Percentiles rank a stretch among this genome's conserved stretches.
phyloP scores from a whole-genome alignment of 331 rosid genomes.

The Arachis monticola region DNA sequence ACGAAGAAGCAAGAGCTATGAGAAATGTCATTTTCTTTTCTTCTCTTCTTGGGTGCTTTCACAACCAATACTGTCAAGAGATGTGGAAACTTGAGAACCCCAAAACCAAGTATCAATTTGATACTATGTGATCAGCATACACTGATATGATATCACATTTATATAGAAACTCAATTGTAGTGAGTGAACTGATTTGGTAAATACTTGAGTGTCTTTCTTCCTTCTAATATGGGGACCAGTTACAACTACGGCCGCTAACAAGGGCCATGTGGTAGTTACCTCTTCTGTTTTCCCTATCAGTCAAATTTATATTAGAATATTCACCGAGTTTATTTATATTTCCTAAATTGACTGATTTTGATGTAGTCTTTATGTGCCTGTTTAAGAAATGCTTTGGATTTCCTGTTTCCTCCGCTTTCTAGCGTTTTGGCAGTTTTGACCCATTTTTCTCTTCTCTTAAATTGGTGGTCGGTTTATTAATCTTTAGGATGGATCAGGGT shows the following conservation, averaged over 20 bases:
- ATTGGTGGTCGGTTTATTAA: neutral
- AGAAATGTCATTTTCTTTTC: constrained; percentile 48
- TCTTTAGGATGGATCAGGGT: constrained; percentile 13
- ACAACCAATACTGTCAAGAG: neutral
- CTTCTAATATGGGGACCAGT: constrained; percentile 40
- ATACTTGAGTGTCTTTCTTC: constrained; percentile 7
- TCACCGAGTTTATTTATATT: neutral
- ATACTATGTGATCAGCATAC: neutral
- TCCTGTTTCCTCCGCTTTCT: neutral
- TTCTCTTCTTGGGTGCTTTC: constrained; percentile 1
- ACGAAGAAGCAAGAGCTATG: constrained; percentile 22
- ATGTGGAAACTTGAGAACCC: too few relatives aligned
- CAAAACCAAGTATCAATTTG: constrained; percentile 3
- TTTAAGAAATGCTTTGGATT: neutral
- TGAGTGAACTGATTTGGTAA: constrained; percentile 9
- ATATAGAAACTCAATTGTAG: constrained; percentile 26
- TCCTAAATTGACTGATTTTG: too few relatives aligned
- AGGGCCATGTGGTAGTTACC: constrained; percentile 49
- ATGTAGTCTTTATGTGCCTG: too few relatives aligned
- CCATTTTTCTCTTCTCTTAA: neutral
- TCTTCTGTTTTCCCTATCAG: neutral
- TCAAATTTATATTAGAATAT: too few relatives aligned
- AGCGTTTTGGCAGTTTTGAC: neutral
- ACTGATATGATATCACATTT: constrained; percentile 14
- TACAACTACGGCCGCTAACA: constrained; percentile 5